A percentile compares a stretch with the other conserved stretches of the same genome.
phyloP scores from a whole-genome alignment of 106 monocot genomes.

The Phalaenopsis aphrodite region DNA sequence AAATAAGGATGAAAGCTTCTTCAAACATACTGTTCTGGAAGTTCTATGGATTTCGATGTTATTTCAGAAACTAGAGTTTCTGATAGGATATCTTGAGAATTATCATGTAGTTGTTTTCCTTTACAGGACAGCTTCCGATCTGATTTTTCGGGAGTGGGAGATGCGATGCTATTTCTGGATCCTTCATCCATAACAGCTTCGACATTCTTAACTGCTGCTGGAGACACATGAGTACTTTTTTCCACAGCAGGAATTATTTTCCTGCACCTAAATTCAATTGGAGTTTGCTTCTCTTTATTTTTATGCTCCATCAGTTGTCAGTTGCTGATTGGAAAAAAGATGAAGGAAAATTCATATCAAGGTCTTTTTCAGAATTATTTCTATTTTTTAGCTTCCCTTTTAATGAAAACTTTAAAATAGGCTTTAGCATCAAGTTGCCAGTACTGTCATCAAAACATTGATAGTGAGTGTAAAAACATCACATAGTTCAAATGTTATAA shows the following conservation, averaged over 20 bases:
- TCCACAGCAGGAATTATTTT: constrained; percentile 13
- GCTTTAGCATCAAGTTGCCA: neutral
- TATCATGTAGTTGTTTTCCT: constrained; percentile 24
- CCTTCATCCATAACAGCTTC: constrained; percentile 12
- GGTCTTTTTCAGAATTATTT: neutral
- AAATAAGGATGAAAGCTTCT: neutral
- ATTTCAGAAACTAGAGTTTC: constrained; percentile 1
- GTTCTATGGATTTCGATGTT: constrained; percentile 17
- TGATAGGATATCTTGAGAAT: constrained; percentile 16
- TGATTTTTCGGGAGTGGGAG: constrained; percentile 54
- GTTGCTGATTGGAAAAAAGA: neutral
- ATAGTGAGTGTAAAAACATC: neutral
- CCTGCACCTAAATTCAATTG: constrained; percentile 19
- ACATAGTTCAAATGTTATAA: neutral
- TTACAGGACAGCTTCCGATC: constrained; percentile 23
- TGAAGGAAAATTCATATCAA: neutral
- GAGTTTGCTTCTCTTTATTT: constrained; percentile 17
- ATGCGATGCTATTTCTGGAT: constrained; percentile 17
- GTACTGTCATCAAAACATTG: neutral
- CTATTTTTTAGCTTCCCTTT: neutral
- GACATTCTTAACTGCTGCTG: constrained; percentile 7
- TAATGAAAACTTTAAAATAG: neutral
- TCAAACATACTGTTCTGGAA: constrained; percentile 49
- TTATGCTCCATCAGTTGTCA: constrained; percentile 24
- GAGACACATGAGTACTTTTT: constrained; percentile 8